These are phyloP conservation scores for Acorus gramineus DNA, from an alignment of 106 monocot species.

Conservation along the genomic window DNA sequence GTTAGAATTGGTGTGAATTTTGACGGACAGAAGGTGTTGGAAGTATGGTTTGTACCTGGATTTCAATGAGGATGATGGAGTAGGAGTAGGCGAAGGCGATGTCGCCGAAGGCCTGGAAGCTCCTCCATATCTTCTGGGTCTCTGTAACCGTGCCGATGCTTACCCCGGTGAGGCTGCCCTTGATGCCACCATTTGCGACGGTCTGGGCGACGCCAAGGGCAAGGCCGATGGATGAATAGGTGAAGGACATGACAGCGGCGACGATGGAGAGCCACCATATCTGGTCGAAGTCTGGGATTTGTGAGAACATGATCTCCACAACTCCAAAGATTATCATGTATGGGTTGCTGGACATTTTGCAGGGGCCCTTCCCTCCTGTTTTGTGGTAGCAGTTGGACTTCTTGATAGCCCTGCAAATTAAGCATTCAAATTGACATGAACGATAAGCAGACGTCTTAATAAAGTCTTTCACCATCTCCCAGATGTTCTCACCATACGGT, in stretches of 20 bases:
- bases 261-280: slow-evolving; percentile 73
- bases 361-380: slow-evolving; percentile 28
- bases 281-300: slow-evolving; percentile 67
- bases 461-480: too few relatives aligned
- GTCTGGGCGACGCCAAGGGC: slow-evolving; percentile 36
- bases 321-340: slow-evolving; percentile 71
- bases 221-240: slow-evolving; percentile 66
- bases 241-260: slow-evolving; percentile 82
- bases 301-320: slow-evolving; percentile 51
- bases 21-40: background rate
- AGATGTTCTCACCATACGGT: too few relatives aligned
- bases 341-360: slow-evolving; percentile 30
- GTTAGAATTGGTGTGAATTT: background rate
- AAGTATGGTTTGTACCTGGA: slow-evolving; percentile 36
- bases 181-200: slow-evolving; percentile 19
- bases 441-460: too few relatives aligned
- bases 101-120: slow-evolving; percentile 78
- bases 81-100: slow-evolving; percentile 95
- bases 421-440: too few relatives aligned
- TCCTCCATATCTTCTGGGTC: slow-evolving; percentile 65
- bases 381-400: slow-evolving; percentile 58
- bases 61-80: slow-evolving; percentile 90
- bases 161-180: slow-evolving; percentile 52
- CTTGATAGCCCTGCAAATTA: slow-evolving; percentile 33
- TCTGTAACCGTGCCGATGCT: slow-evolving; percentile 37